These are phyloP conservation scores for Saccharomycopsis microspora DNA, from an alignment of 805 yeast genomes.

Conservation along the genomic window DNA sequence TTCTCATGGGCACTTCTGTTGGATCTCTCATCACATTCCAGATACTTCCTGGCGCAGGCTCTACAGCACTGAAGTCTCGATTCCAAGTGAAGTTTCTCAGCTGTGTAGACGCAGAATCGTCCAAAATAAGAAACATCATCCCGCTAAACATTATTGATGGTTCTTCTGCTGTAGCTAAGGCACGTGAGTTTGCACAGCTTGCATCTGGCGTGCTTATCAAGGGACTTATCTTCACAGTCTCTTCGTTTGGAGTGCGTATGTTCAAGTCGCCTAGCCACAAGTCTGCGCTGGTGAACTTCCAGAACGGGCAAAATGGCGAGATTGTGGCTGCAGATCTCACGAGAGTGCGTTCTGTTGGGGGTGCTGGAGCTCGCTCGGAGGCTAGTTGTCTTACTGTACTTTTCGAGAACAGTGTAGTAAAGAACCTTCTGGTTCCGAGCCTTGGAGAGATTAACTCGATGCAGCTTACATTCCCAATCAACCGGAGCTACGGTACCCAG, in stretches of 20 bases:
- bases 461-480: slow-evolving; percentile 32
- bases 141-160: slow-evolving; percentile 54
- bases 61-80: slow-evolving; percentile 25
- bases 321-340: slow-evolving; percentile 18
- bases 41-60: slow-evolving; percentile 47
- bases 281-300: slow-evolving; percentile 14
- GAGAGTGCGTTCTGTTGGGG: not conserved
- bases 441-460: slow-evolving; percentile 44
- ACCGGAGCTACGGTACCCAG: slow-evolving; percentile 28
- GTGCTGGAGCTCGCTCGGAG: not conserved
- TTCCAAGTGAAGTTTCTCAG: slow-evolving; percentile 46
- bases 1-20: slow-evolving; percentile 64
- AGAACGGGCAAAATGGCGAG: slow-evolving; percentile 17
- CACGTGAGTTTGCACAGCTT: slow-evolving; percentile 44
- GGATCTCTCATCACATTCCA: slow-evolving; percentile 64
- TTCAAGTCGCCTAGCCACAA: slow-evolving; percentile 17
- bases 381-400: slow-evolving; percentile 34
- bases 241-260: slow-evolving; percentile 45
- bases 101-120: slow-evolving; percentile 35
- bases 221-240: slow-evolving; percentile 47
- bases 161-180: slow-evolving; percentile 50
- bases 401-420: slow-evolving; percentile 35
- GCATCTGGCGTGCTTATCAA: slow-evolving; percentile 50
- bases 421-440: slow-evolving; percentile 44
- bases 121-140: slow-evolving; percentile 41